Conservation (phyloP, 164 flowering plant genomes). For the Pachysandra terminalis region DNA sequence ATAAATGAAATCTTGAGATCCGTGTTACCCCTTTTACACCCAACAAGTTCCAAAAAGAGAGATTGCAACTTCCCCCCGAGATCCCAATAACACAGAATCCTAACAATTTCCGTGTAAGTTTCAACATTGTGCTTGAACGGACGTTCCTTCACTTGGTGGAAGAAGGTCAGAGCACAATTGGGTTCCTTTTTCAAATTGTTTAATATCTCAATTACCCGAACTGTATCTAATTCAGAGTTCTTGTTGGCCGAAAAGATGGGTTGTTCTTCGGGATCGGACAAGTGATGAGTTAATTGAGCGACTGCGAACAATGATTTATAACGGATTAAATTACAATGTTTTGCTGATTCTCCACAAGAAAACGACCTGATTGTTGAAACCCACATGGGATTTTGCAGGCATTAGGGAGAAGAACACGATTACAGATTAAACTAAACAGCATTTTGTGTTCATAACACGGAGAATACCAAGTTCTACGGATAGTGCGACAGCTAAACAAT, state of each 20-base stretch:
- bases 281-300: conserved; percentile 1
- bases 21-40: conserved; percentile 15
- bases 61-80: conserved; percentile 35
- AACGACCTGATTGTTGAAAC: conserved; percentile 13
- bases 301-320: conserved; percentile 11
- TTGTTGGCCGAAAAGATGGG: neutral
- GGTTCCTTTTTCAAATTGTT: conserved; percentile 44
- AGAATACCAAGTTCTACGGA: too few species aligned
- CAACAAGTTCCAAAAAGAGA: conserved; percentile 53
- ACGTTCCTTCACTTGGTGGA: conserved; percentile 31
- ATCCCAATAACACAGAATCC: conserved; percentile 45
- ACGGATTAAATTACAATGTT: conserved; percentile 7
- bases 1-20: conserved; percentile 39
- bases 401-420: conserved; percentile 4
- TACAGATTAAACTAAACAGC: neutral
- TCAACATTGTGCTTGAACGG: conserved; percentile 46
- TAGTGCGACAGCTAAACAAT: too few species aligned
- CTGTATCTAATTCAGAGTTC: conserved; percentile 21
- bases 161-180: conserved; percentile 40
- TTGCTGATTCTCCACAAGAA: conserved; percentile 6
- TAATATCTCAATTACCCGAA: conserved; percentile 33
- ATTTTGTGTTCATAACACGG: neutral
- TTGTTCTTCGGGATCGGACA: conserved; percentile 9
- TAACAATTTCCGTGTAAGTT: conserved; percentile 42
- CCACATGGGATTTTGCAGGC: conserved; percentile 24